Base-by-base conservation (phyloP, 805 yeast species). In the Yarrowia osloensis region DNA sequence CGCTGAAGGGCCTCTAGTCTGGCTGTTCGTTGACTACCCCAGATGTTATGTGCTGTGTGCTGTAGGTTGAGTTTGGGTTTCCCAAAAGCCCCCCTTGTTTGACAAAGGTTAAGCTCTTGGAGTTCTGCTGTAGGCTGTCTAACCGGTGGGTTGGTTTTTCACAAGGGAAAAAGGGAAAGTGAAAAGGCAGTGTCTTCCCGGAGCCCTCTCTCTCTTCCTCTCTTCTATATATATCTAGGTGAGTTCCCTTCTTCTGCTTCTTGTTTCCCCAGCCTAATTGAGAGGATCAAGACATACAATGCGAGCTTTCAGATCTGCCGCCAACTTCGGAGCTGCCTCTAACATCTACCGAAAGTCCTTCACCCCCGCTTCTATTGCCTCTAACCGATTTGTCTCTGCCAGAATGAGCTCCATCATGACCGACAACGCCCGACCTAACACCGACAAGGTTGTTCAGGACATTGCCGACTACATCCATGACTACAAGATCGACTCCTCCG, bases 381-480 rank as follows among this genome's bases (percentile, higher is more conserved):
- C 66, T 61, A 61, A 61, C 66, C 66, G 66, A 61, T 61, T 61
- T 61, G 66, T 61, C 52, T 61, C 66, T 44, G 66, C 66, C 66
- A 61, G 66, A 61, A 61, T 61, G 66, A 31, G 44, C 54, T 61
- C 66, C 66, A 61, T 61, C 66, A 61, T 61, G 66, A 61, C 66
- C 61, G 82, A 82, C 74, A 85, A 85, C 74, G 81, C 80, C 42
- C 81, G 86, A 65, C 88, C 88, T 9, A 71, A 77, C 66, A 78
- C 85, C 28, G 88, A 85, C 74, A 73, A 76, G 66, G 85, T 84
- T 21, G 72, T 85, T 40, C 72, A 74, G 67, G 82, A 81, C 68
- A 85, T 85, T 68, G 81, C 88, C 15, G 74, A 75, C 47, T 85
- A 85, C 71, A 80, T 84, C 26, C 87, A 84, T 74, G 70, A 76